Percentiles rank a stretch among this genome's conserved stretches.
Conservation (phyloP, 352 stramenopile species). For the Globisporangium abappressorium region DNA sequence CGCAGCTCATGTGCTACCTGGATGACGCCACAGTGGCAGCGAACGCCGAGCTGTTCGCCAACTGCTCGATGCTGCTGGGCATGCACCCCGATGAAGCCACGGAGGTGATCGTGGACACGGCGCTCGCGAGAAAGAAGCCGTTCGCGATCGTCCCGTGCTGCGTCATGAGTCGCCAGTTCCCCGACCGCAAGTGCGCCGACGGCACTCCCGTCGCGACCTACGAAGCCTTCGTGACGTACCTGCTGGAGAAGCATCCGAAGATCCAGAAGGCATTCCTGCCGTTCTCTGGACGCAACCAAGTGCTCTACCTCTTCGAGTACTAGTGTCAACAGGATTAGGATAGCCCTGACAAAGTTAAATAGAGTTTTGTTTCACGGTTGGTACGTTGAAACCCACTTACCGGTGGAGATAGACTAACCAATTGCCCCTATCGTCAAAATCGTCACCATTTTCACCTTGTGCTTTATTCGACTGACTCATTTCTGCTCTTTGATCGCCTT, state of each 20-base stretch:
- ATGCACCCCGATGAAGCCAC: conserved; percentile 97
- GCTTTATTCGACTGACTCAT: neutral
- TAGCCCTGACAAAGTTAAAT: neutral
- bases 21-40: conserved; percentile 48
- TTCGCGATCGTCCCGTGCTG: conserved; percentile 97
- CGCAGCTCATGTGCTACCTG: conserved; percentile 57
- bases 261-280: conserved; percentile 68
- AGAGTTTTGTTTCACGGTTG: neutral
- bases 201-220: conserved; percentile 74
- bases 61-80: conserved; percentile 87
- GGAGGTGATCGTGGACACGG: conserved; percentile 93
- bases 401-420: conserved; percentile 3
- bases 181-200: conserved; percentile 51
- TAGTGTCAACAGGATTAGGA: neutral
- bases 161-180: conserved; percentile 94
- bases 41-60: conserved; percentile 57
- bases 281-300: conserved; percentile 82
- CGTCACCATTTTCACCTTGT: neutral
- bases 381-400: neutral
- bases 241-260: conserved; percentile 70
- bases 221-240: conserved; percentile 77
- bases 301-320: conserved; percentile 79
- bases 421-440: neutral
- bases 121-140: conserved; percentile 81
- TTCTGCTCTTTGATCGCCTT: conserved; percentile 36